These are phyloP conservation scores for Vanrija pseudolonga DNA, from an alignment of 1,284 basidiomycete species.

Conservation along the genomic window DNA sequence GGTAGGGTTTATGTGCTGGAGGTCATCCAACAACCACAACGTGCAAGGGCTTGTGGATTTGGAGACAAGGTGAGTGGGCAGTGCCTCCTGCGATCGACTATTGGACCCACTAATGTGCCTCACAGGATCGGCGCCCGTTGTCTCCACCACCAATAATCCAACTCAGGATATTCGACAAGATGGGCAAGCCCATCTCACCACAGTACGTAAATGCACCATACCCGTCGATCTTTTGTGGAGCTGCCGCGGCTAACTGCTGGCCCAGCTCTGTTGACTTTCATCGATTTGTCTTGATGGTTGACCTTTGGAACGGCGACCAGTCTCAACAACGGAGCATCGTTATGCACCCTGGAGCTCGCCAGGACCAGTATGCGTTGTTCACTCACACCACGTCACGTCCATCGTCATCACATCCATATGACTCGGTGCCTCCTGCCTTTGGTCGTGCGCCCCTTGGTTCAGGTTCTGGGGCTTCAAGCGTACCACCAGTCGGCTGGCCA, in stretches of 20 bases:
- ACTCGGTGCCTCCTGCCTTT: neutral
- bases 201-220: conserved; percentile 57
- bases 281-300: conserved; percentile 81
- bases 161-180: conserved; percentile 43
- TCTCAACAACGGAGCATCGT: conserved; percentile 79
- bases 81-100: neutral
- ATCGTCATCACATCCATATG: conserved; percentile 2
- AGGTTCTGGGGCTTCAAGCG: neutral
- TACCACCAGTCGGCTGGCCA: neutral
- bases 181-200: conserved; percentile 66
- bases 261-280: conserved; percentile 73
- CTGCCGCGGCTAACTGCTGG: neutral
- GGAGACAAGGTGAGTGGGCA: conserved; percentile 72
- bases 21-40: conserved; percentile 77
- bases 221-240: neutral
- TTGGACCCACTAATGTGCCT: conserved; percentile 3
- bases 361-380: conserved; percentile 17
- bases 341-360: conserved; percentile 60
- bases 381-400: conserved; percentile 9
- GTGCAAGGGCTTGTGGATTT: conserved; percentile 90
- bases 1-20: conserved; percentile 72
- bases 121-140: conserved; percentile 79
- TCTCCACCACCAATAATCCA: conserved; percentile 74
- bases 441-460: neutral
- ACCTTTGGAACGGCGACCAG: conserved; percentile 78